phyloP scores from a whole-genome alignment of 2,329 filamentous ascomycete species.

The Helminthosporium solani region DNA sequence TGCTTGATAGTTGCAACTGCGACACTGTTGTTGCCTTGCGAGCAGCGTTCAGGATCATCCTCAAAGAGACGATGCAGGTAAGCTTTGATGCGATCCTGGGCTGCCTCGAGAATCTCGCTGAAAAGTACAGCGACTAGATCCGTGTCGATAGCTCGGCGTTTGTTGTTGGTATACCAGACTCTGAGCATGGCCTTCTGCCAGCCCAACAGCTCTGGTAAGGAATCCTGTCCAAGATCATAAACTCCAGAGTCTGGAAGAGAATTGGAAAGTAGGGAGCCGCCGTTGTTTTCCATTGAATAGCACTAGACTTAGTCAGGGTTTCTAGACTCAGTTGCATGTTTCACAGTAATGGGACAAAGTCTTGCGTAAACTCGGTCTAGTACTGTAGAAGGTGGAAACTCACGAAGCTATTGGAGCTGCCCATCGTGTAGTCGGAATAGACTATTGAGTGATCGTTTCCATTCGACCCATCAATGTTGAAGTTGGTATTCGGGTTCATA shows the following conservation, averaged over 20 bases:
- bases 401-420: no score
- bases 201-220: background rate
- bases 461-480: no score
- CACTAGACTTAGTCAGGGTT: slow-evolving; percentile 1
- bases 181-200: slow-evolving; percentile 8
- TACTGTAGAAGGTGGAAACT: no score
- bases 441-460: background rate
- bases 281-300: background rate
- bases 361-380: no score
- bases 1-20: background rate
- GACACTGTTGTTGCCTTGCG: background rate
- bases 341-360: no score
- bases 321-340: no score
- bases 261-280: background rate
- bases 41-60: background rate
- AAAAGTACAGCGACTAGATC: slow-evolving; percentile 1
- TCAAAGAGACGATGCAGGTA: slow-evolving; percentile 5
- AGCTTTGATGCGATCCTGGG: slow-evolving; percentile 4
- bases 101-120: slow-evolving; percentile 1
- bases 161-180: slow-evolving; percentile 7
- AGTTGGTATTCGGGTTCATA: background rate
- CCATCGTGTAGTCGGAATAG: no score
- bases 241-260: slow-evolving; percentile 3
- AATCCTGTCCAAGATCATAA: background rate
- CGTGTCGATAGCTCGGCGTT: slow-evolving; percentile 1